These are phyloP conservation scores for Mrakia frigida DNA, from an alignment of 768 basidiomycete species.

Conservation along the genomic window DNA sequence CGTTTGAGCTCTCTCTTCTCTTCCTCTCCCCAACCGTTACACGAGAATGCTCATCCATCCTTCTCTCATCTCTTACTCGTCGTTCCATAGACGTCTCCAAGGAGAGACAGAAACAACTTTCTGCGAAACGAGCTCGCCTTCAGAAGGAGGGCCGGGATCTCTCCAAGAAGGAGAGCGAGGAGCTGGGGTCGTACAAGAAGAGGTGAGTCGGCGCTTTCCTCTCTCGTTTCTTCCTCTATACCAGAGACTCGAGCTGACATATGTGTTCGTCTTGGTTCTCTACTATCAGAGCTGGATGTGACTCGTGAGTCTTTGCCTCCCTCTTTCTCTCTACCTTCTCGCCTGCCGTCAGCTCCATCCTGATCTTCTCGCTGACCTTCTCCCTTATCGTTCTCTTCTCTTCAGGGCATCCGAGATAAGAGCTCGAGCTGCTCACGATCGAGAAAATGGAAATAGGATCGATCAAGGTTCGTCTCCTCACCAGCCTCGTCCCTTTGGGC, in stretches of 20 bases:
- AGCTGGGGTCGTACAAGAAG: not conserved
- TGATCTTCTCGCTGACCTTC: not conserved
- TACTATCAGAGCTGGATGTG: not conserved
- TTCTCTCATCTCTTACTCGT: not conserved
- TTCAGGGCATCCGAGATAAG: not conserved
- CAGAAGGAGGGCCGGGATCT: not conserved
- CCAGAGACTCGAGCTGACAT: too few relatives aligned
- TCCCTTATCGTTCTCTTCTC: not conserved
- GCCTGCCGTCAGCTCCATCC: not conserved
- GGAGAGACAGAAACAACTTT: not conserved
- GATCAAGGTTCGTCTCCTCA: too few relatives aligned
- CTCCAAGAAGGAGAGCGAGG: not conserved
- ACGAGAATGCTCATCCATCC: too few relatives aligned
- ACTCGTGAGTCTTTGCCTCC: not conserved
- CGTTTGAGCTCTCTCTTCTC: too few relatives aligned
- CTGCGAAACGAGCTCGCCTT: not conserved
- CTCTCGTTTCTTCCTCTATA: not conserved
- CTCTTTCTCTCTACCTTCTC: not conserved
- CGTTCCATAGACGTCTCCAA: not conserved
- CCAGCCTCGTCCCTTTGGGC: too few relatives aligned
- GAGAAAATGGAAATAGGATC: not conserved
- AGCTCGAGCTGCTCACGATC: not conserved
- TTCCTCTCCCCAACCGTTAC: not conserved
- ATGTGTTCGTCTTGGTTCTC: too few relatives aligned
- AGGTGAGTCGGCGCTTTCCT: not conserved